These are phyloP conservation scores for Neurospora cerealis DNA, from an alignment of 495 filamentous ascomycete genomes.

Conservation along the genomic window DNA sequence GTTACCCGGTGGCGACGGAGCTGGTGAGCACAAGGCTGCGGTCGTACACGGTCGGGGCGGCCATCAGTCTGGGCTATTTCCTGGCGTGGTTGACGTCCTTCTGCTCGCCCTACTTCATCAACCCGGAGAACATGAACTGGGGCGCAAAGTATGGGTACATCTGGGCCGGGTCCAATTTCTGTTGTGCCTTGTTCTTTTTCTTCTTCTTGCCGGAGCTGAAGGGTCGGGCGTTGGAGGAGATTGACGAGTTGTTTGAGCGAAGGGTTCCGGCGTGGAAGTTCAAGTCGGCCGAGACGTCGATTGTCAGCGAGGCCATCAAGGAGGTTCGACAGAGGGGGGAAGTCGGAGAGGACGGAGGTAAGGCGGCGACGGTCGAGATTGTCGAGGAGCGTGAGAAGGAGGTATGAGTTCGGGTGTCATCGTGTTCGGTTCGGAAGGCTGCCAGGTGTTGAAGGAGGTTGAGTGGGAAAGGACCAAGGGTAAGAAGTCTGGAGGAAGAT, in stretches of 20 bases:
- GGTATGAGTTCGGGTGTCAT: not conserved
- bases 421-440: not conserved
- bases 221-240: slow-evolving; percentile 49
- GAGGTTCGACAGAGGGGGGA: slow-evolving; percentile 11
- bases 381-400: not conserved
- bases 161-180: slow-evolving; percentile 35
- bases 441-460: not conserved
- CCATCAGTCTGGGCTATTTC: slow-evolving; percentile 12
- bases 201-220: slow-evolving; percentile 40
- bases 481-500: not conserved
- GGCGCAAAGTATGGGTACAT: slow-evolving; percentile 44
- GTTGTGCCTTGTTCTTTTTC: slow-evolving; percentile 40
- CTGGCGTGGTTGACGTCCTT: slow-evolving; percentile 10
- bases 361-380: not conserved
- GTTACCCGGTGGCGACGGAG: slow-evolving; percentile 6
- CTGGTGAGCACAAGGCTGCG: not conserved
- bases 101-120: slow-evolving; percentile 18
- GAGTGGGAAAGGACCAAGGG: not conserved
- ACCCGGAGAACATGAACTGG: slow-evolving; percentile 7
- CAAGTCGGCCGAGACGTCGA: slow-evolving; percentile 23
- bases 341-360: not conserved
- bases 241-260: slow-evolving; percentile 39
- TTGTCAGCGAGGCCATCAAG: slow-evolving; percentile 24
- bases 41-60: slow-evolving; percentile 11
- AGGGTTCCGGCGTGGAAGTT: slow-evolving; percentile 30